These are phyloP conservation scores for Penstemon newberryi DNA, from an alignment of 257 asterid species.

Conservation along the genomic window DNA sequence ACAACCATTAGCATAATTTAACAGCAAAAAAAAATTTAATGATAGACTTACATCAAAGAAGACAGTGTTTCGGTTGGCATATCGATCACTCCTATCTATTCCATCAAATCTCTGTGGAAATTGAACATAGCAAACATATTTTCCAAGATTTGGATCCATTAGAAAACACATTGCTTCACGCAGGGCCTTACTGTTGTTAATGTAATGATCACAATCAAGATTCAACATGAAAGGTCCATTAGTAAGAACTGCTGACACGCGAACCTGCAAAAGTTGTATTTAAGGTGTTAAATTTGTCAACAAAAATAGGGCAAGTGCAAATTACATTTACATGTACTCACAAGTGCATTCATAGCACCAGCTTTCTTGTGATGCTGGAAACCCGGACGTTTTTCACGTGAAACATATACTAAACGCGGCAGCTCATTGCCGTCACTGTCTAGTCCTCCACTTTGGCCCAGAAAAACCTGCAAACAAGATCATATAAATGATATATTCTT, in stretches of 20 bases:
- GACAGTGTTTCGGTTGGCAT: conserved; percentile 94
- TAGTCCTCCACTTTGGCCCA: conserved; percentile 97
- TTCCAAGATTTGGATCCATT: conserved; percentile 98
- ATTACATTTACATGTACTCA: conserved; percentile 41
- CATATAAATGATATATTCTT: conserved; percentile 18
- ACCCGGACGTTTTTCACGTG: conserved; percentile 99
- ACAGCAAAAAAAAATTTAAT: conserved; percentile 4
- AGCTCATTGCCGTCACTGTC: conserved; percentile 95
- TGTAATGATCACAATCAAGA: conserved; percentile 99
- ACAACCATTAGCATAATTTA: background rate
- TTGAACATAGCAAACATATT: conserved; percentile 93
- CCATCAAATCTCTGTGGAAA: conserved; percentile 99
- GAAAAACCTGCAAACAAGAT: conserved; percentile 67
- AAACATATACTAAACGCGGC: conserved; percentile 90
- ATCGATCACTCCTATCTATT: conserved; percentile 88
- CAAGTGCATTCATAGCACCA: conserved; percentile 98
- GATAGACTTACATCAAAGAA: conserved; percentile 84
- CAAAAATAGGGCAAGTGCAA: conserved; percentile 7
- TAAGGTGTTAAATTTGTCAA: conserved; percentile 25
- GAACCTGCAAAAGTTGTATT: conserved; percentile 60
- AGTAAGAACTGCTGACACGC: conserved; percentile 97
- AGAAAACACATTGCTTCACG: conserved; percentile 96
- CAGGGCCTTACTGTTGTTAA: conserved; percentile 96
- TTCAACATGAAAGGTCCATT: conserved; percentile 97
- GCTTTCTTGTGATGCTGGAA: conserved; percentile 98